Evolutionary conservation across 352 stramenopile genomes (phyloP), one percentile per base, ranked within the genome.

Genomic region (Phytophthora capsici): DNA sequence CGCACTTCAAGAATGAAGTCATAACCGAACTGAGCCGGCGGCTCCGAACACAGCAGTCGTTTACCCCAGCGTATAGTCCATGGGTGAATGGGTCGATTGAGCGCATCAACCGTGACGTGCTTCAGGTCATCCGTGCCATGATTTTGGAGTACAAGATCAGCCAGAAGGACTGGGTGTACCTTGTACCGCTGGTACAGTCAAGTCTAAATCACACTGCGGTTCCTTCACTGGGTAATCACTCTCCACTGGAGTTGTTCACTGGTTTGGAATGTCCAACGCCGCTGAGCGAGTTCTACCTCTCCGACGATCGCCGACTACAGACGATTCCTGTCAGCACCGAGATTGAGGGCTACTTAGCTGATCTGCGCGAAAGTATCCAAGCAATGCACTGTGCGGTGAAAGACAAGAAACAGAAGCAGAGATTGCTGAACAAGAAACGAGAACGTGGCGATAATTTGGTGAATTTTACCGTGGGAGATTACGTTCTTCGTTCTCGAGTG

Each of bases 171-270:
- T 41, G 36, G 10, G 2, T 41, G 36, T 41, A 41, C 9, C 34
- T 40, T 17, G 34, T 40, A 17, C 34, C 12, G 34, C 34, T 40
- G 34, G 16, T 72, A 2, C 73, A 76, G 44, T 57, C 22, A 37
- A 62, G 26, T 10, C 13, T 75, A 8, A 77, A 65, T 20, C 36
- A 54, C 12, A 53, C 37, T 13, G 14, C 16, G 17, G 37, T 23
- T 16, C 37, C 13, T 9, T 44, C n/a, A 19, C 37, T 25, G 7
- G 41, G 4, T 4, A 48, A 48, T 23, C n/a, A 22, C 9, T 26
- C 41, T 7, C 19, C 41, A 48, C 8, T 48, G 6, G 41, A 32
- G 19, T 12, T 48, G 2, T 48, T 48, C 9, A 48, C 19, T 1
- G 41, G 41, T 10, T 22, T 48, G 12, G 19, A 26, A 6, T 5